These are phyloP conservation scores for Sarocladium oryzae DNA, from an alignment of 2,329 filamentous ascomycete species.

Conservation along the genomic window DNA sequence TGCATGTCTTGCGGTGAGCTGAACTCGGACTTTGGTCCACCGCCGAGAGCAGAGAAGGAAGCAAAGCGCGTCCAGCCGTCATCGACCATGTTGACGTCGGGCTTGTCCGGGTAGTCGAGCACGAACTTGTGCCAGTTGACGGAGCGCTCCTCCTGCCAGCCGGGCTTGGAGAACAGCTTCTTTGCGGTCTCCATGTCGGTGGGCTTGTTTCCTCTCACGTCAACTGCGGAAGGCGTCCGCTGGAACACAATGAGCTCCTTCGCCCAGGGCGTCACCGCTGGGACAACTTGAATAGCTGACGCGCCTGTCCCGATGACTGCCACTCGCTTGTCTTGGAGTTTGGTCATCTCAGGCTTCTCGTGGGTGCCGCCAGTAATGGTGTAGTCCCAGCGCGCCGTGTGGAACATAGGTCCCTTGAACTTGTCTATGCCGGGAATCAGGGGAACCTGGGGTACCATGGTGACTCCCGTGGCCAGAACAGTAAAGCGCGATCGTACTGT, in stretches of 20 bases:
- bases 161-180: conserved; percentile 26
- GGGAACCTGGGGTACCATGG: conserved; percentile 35
- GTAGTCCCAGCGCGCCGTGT: conserved; percentile 42
- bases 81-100: conserved; percentile 34
- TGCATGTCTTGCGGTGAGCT: no score
- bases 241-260: conserved; percentile 50
- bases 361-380: conserved; percentile 34
- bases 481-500: conserved; percentile 21
- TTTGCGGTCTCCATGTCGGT: conserved; percentile 33
- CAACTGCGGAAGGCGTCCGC: conserved; percentile 42
- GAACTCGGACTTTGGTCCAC: no score
- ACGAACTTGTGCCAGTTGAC: conserved; percentile 22
- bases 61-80: conserved; percentile 42
- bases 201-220: conserved; percentile 27
- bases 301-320: conserved; percentile 45
- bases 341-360: conserved; percentile 31
- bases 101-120: conserved; percentile 36
- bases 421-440: conserved; percentile 32
- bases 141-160: conserved; percentile 38
- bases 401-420: conserved; percentile 36
- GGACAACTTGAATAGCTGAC: conserved; percentile 39
- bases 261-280: conserved; percentile 38
- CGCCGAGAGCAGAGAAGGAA: conserved; percentile 31
- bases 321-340: conserved; percentile 39
- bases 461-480: conserved; percentile 29